These are phyloP conservation scores for Quercus robur DNA, from an alignment of 306 rosid species.

Conservation along the genomic window DNA sequence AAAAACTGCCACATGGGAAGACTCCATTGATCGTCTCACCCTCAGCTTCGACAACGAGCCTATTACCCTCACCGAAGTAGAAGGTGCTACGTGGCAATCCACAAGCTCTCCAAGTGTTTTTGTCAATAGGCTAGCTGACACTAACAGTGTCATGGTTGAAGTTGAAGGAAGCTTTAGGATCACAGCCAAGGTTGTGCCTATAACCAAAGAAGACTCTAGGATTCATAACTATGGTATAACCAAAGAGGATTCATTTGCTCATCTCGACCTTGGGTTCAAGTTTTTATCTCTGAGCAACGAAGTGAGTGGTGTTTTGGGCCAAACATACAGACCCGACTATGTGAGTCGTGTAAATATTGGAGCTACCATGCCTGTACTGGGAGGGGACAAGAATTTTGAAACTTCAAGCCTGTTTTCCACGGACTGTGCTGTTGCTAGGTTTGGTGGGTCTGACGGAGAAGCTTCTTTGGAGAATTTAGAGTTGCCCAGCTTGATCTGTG, in stretches of 20 bases:
- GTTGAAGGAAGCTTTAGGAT: slow-evolving; percentile 43
- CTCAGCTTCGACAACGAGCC: slow-evolving; percentile 35
- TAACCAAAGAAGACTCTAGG: slow-evolving; percentile 53
- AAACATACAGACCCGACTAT: slow-evolving; percentile 50
- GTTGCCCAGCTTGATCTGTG: slow-evolving; percentile 36
- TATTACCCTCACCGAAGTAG: slow-evolving; percentile 22
- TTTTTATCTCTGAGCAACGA: slow-evolving; percentile 40
- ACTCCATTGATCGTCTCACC: slow-evolving; percentile 37
- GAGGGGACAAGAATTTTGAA: slow-evolving; percentile 41
- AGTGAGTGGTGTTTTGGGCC: slow-evolving; percentile 63
- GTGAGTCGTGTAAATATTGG: slow-evolving; percentile 37
- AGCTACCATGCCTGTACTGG: slow-evolving; percentile 59
- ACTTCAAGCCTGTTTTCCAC: slow-evolving; percentile 44
- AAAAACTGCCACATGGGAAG: slow-evolving; percentile 49
- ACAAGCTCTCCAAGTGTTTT: slow-evolving; percentile 1
- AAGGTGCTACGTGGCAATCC: slow-evolving; percentile 43
- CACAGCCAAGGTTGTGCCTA: slow-evolving; percentile 56
- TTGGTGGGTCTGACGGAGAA: slow-evolving; percentile 14
- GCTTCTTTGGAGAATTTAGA: slow-evolving; percentile 14
- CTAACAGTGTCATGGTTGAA: slow-evolving; percentile 42
- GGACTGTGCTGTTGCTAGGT: slow-evolving; percentile 51
- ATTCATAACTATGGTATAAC: slow-evolving; percentile 58
- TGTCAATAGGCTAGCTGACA: slow-evolving; percentile 8
- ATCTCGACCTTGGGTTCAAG: slow-evolving; percentile 62
- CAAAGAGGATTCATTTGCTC: slow-evolving; percentile 52